phyloP scores from a whole-genome alignment of 192 early-diverging fungal genomes.

The Phycomyces nitens region DNA sequence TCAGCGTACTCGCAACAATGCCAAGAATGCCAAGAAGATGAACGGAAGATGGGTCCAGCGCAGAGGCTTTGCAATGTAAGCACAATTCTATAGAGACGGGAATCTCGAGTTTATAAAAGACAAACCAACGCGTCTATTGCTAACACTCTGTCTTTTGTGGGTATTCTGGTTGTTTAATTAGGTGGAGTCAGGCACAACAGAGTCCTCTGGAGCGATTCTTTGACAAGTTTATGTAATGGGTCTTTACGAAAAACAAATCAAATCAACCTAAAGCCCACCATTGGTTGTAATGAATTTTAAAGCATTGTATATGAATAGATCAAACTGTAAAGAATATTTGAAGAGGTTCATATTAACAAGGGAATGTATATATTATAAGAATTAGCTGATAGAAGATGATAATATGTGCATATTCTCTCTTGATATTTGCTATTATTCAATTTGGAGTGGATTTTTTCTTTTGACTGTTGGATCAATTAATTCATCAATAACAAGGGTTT shows the following conservation, averaged over 20 bases:
- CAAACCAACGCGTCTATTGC: not conserved
- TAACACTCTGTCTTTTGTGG: conserved; percentile 5
- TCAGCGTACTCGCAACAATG: conserved; percentile 84
- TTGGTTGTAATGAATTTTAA: not conserved
- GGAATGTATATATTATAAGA: conserved; percentile 1
- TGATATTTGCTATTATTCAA: too few relatives aligned
- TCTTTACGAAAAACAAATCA: not conserved
- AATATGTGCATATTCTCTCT: not conserved
- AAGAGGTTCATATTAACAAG: not conserved
- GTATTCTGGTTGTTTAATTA: not conserved
- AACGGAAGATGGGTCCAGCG: conserved; percentile 63
- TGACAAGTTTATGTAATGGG: conserved; percentile 20
- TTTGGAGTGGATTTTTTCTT: not conserved
- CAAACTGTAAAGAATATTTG: not conserved
- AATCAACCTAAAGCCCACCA: too few relatives aligned
- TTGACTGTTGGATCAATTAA: not conserved
- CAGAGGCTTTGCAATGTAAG: conserved; percentile 36
- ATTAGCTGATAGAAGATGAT: conserved; percentile 2
- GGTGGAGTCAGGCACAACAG: conserved; percentile 29
- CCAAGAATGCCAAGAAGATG: conserved; percentile 80
- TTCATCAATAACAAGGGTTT: not conserved
- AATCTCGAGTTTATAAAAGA: too few relatives aligned
- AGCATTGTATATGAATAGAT: conserved; percentile 1
- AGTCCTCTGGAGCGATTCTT: conserved; percentile 33
- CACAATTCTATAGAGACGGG: too few relatives aligned